These are phyloP conservation scores for Samsoniella hepiali DNA, from an alignment of 2,329 filamentous ascomycete genomes.

Conservation along the genomic window DNA sequence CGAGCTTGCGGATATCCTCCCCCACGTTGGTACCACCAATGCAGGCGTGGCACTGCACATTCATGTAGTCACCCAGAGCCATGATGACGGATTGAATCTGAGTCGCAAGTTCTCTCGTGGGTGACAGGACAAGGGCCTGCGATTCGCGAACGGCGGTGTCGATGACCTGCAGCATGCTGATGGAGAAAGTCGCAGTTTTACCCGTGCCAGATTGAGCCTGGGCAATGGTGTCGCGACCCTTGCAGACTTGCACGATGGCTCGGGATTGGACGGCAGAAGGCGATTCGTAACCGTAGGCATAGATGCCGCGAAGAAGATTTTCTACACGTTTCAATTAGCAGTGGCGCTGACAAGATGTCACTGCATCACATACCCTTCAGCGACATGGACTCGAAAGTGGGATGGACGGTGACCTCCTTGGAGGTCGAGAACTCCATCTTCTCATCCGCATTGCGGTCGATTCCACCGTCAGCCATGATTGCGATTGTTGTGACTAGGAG, in stretches of 20 bases:
- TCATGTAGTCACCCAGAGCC: conserved; percentile 99
- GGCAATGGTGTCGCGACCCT: conserved; percentile 96
- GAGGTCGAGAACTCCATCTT: conserved; percentile 98
- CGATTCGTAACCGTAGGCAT: conserved; percentile 97
- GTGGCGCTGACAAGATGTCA: conserved; percentile 4
- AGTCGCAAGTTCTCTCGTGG: conserved; percentile 92
- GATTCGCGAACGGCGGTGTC: conserved; percentile 90
- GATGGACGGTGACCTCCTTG: conserved; percentile 93
- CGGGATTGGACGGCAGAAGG: conserved; percentile 96
- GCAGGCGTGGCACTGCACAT: conserved; percentile 97
- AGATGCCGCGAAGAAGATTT: conserved; percentile 93
- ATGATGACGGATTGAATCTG: conserved; percentile 99
- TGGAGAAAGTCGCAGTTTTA: conserved; percentile 95
- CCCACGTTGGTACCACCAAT: conserved; percentile 98
- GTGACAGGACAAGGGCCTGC: conserved; percentile 91
- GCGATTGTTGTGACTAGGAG: conserved; percentile 6
- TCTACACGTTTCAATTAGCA: conserved; percentile 46
- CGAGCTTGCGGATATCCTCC: conserved; percentile 95
- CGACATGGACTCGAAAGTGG: conserved; percentile 94
- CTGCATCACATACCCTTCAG: conserved; percentile 62
- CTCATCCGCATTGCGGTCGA: conserved; percentile 92
- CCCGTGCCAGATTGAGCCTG: conserved; percentile 96
- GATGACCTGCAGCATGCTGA: conserved; percentile 94
- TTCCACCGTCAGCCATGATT: conserved; percentile 80
- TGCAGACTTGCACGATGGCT: conserved; percentile 98